Evolutionary conservation across 768 basidiomycete genomes (phyloP), one percentile per base, ranked within the genome.

Genomic region (Flagelloscypha sp.): DNA sequence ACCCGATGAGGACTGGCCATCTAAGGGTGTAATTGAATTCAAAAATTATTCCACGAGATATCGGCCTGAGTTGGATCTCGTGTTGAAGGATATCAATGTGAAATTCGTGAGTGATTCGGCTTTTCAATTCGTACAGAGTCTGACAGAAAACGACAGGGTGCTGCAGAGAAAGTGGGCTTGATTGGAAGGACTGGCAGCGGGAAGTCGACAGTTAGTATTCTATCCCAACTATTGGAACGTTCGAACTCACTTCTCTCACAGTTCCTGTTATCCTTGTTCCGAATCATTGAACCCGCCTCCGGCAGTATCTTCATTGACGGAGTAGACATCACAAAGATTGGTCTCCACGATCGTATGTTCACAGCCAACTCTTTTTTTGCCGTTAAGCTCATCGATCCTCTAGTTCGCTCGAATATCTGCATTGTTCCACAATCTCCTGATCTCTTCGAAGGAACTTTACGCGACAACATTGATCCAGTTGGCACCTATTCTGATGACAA

Each of bases 111-210:
- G 71, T 41, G 6, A n/a, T n/a, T n/a, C n/a, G n/a, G n/a, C n/a
- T n/a, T n/a, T n/a, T n/a, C n/a, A 22, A 29, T 36, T 30, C 9
- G 35, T 44, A 25, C 33, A 30, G n/a, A n/a, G 24, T 22, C 16
- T 33, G 12, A 24, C 13, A 84, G 82, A 65, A 75, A 48, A 65
- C 84, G 0, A 76, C 70, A 30, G n/a, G n/a, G n/a, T n/a, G n/a
- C n/a, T n/a, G n/a, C n/a, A n/a, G 85, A 93, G 53, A 94, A 92
- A 56, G 74, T 94, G 29, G 94, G 94, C n/a, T 78, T 95, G 4
- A 75, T 81, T 54, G 86, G 85, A 3, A 57, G 85, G 42, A 94
- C 92, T 5, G 92, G 86, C n/a, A 70, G 80, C 52, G 72, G 84
- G 42, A 85, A 85, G 58, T 84, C 81, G 23, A 79, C 83, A 1